These are phyloP conservation scores for Aphanocladium album DNA, from an alignment of 2,329 filamentous ascomycete species.

Conservation along the genomic window DNA sequence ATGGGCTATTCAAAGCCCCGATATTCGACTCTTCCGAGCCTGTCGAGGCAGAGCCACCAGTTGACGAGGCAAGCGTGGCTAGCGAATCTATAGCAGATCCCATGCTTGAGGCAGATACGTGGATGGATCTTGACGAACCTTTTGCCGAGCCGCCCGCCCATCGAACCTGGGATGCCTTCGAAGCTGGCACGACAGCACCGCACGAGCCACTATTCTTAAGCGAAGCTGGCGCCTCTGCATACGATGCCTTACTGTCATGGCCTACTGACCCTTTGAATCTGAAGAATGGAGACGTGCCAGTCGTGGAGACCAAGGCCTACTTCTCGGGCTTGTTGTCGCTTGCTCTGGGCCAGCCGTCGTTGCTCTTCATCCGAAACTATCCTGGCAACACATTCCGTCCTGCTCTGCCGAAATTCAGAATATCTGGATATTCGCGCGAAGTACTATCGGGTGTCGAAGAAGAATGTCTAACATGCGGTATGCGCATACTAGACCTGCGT, in stretches of 20 bases:
- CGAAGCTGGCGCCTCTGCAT: conserved; percentile 61
- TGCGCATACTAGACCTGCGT: conserved; percentile 41
- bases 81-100: conserved; percentile 18
- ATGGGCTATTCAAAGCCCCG: conserved; percentile 41
- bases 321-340: conserved; percentile 58
- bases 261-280: conserved; percentile 35
- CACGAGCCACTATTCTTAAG: conserved; percentile 54
- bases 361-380: conserved; percentile 61
- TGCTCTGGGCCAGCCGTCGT: conserved; percentile 64
- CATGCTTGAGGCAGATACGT: conserved; percentile 34
- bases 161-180: conserved; percentile 67
- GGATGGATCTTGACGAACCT: conserved; percentile 38
- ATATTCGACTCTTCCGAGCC: neutral
- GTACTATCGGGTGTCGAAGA: conserved; percentile 42
- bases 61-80: conserved; percentile 11
- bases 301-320: conserved; percentile 47
- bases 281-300: conserved; percentile 32
- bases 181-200: conserved; percentile 29
- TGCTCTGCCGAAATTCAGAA: conserved; percentile 40
- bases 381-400: conserved; percentile 48
- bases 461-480: conserved; percentile 44
- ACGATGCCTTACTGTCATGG: conserved; percentile 56
- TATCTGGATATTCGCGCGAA: conserved; percentile 52
- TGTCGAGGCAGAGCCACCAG: conserved; percentile 1
- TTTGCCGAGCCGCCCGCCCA: conserved; percentile 36